Conservation (phyloP, 768 basidiomycete genomes). For the Cystofilobasidium capitatum region DNA sequence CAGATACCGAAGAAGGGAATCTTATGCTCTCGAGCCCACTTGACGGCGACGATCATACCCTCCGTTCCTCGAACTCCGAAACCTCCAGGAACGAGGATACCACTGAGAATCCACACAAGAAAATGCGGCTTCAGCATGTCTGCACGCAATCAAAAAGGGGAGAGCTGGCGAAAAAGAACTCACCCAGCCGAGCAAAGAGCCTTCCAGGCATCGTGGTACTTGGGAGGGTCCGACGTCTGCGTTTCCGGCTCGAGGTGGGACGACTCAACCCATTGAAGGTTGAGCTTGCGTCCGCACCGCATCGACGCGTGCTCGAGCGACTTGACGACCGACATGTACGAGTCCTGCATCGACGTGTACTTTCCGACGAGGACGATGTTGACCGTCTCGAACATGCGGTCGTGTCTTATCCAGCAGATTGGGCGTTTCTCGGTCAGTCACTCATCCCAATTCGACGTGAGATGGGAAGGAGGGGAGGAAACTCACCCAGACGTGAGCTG, state of each 20-base stretch:
- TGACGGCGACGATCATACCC: slow-evolving; percentile 97
- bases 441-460: not conserved
- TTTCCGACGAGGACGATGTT: slow-evolving; percentile 89
- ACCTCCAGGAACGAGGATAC: slow-evolving; percentile 93
- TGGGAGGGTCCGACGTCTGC: slow-evolving; percentile 67
- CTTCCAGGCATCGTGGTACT: slow-evolving; percentile 92
- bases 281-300: slow-evolving; percentile 73
- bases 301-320: slow-evolving; percentile 94
- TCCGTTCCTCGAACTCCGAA: slow-evolving; percentile 89
- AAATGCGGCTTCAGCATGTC: not conserved
- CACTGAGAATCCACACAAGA: slow-evolving; percentile 44
- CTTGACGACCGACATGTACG: slow-evolving; percentile 97
- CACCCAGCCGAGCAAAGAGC: slow-evolving; percentile 81
- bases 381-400: slow-evolving; percentile 79
- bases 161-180: slow-evolving; percentile 35
- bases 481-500: slow-evolving; percentile 69
- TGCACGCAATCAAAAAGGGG: slow-evolving; percentile 12
- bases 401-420: slow-evolving; percentile 54
- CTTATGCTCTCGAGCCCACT: slow-evolving; percentile 90
- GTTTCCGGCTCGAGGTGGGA: slow-evolving; percentile 76
- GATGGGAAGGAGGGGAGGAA: not conserved
- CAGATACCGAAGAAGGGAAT: slow-evolving; percentile 94
- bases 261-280: slow-evolving; percentile 52
- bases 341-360: slow-evolving; percentile 92
- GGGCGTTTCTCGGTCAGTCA: too few relatives aligned